A percentile compares a stretch with the other conserved stretches of the same genome.
Conservation (phyloP, 2,329 filamentous ascomycete species). For the Didymella pomorum region DNA sequence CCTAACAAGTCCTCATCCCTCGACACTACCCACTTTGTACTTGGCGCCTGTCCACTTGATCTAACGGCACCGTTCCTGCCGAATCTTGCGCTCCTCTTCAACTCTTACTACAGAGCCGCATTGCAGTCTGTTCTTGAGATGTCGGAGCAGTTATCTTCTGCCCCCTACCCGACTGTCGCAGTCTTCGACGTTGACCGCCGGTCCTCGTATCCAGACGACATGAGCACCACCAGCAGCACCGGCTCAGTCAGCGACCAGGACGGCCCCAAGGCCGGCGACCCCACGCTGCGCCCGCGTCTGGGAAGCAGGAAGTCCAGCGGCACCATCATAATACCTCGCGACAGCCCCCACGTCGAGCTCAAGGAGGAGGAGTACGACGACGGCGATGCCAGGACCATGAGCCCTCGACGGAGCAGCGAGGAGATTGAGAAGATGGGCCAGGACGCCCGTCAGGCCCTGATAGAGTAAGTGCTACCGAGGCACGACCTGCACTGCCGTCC, state of each 20-base stretch:
- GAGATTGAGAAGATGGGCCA: conserved; percentile 88
- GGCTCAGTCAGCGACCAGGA: conserved; percentile 53
- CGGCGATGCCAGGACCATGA: conserved; percentile 93
- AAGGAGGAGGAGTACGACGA: conserved; percentile 80
- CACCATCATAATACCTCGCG: conserved; percentile 81
- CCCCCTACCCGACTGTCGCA: conserved; percentile 38
- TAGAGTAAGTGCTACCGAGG: conserved; percentile 61
- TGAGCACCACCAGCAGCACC: conserved; percentile 53
- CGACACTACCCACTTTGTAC: conserved; percentile 33
- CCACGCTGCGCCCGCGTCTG: conserved; percentile 69
- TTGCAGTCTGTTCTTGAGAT: conserved; percentile 24
- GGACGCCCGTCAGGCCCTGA: conserved; percentile 73
- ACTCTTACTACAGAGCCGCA: conserved; percentile 30
- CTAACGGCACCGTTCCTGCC: conserved; percentile 31
- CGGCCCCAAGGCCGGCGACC: conserved; percentile 53
- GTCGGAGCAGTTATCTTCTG: conserved; percentile 32
- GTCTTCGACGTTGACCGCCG: conserved; percentile 27
- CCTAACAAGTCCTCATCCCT: conserved; percentile 32
- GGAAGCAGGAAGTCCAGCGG: conserved; percentile 80
- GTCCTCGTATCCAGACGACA: conserved; percentile 46
- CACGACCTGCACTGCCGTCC: conserved; percentile 1
- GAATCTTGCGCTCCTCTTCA: conserved; percentile 25
- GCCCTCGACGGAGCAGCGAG: conserved; percentile 86
- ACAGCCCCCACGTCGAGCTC: conserved; percentile 76
- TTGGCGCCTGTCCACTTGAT: conserved; percentile 38